Percentiles rank a stretch among this genome's conserved stretches.
phyloP scores from a whole-genome alignment of 1,284 basidiomycete genomes.

The Moesziomyces aphidis region DNA sequence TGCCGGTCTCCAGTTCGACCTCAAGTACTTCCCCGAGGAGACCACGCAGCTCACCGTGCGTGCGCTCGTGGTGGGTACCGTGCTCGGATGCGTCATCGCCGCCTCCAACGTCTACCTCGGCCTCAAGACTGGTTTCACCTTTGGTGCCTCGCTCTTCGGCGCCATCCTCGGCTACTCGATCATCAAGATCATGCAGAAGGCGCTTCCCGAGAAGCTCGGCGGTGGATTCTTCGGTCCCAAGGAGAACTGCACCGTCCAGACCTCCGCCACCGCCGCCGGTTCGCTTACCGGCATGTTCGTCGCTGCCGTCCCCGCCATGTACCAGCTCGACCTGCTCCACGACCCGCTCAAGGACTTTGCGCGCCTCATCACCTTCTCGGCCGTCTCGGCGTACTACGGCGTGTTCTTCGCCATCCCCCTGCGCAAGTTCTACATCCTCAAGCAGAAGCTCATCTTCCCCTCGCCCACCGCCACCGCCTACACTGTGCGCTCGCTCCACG shows the following conservation, averaged over 20 bases:
- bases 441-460: conserved; percentile 78
- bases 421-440: conserved; percentile 76
- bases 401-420: conserved; percentile 78
- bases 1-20: conserved; percentile 46
- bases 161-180: conserved; percentile 77
- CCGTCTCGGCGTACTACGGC: conserved; percentile 76
- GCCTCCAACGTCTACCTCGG: conserved; percentile 78
- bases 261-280: conserved; percentile 58
- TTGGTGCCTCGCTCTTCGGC: conserved; percentile 76
- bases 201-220: conserved; percentile 71
- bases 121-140: conserved; percentile 76
- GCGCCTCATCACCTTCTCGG: conserved; percentile 72
- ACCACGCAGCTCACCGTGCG: conserved; percentile 65
- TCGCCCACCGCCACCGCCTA: conserved; percentile 78
- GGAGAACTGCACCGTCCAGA: conserved; percentile 73
- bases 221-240: conserved; percentile 77
- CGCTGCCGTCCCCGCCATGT: conserved; percentile 77
- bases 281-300: conserved; percentile 74
- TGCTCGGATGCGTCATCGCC: conserved; percentile 75
- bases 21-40: conserved; percentile 51
- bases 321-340: conserved; percentile 69
- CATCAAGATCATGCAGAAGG: conserved; percentile 74
- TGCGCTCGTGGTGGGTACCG: conserved; percentile 74
- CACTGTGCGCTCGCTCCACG: conserved; percentile 76
- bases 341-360: conserved; percentile 55